Evolutionary conservation across 2,329 filamentous ascomycete genomes (phyloP), one percentile per base, ranked within the genome.

Genomic region (Pseudogymnoascus sp.): DNA sequence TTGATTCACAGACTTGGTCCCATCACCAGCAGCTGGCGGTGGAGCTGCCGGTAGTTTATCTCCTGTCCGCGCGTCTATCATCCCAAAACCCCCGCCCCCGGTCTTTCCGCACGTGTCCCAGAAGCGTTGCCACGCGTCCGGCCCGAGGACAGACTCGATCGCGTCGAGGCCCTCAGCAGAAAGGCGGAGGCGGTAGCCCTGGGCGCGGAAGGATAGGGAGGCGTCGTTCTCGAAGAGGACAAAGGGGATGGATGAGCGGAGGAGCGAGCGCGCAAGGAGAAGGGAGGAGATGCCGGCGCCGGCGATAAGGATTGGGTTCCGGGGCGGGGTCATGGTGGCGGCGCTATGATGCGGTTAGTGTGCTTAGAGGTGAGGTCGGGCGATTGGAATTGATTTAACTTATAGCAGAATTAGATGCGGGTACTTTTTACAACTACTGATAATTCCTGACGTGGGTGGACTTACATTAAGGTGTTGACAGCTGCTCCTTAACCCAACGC

Each of bases 111-210:
- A 84, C 2, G 65, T 71, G 45, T 80, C 76, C 77, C 81, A 85
- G 72, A 86, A 86, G n/a, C 69, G 74, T 35, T 75, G 64, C 67
- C 77, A 85, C 0, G 65, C 67, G 3, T 75, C 69, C 0, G 76
- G 70, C 7, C 76, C 72, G 2, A 86, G 77, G 0, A 81, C 82
- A 0, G 77, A 74, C 64, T 86, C 82, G 59, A 86, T 82, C 19
- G 83, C 81, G 65, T 82, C 78, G 0, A 85, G 73, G 0, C 82
- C 82, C 64, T 82, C 75, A 0, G 69, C 58, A 0, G 81, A 84
- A 2, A 86, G 74, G 10, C 83, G 79, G 5, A 85, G 73, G 2
- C 83, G 73, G 70, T 86, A 86, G 0, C 83, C 83, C 67, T 86
- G 83, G 0, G 79, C 82, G 45, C 83, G 82, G 65, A 82, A 83